Percentiles rank a stretch among this genome's conserved stretches.
Evolutionary conservation across 1,284 basidiomycete species (phyloP).

Genomic region (Irpex rosettiformis): DNA sequence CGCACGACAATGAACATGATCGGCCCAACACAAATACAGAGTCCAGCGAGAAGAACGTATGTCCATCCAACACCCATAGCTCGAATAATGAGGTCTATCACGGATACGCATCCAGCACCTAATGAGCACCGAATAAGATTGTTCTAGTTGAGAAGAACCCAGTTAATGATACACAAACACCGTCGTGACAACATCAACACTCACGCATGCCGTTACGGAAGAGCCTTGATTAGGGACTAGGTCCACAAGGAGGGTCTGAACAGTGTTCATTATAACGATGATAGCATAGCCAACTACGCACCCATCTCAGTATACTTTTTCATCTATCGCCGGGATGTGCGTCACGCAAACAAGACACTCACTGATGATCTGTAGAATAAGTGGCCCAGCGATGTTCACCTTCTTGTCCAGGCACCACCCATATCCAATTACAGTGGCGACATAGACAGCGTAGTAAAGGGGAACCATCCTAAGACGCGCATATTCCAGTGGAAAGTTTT

Average conservation of each 20-base stretch:
- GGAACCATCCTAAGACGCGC: slow-evolving; percentile 47
- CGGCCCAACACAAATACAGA: slow-evolving; percentile 37
- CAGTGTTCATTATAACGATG: slow-evolving; percentile 41
- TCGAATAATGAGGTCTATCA: slow-evolving; percentile 44
- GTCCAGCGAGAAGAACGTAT: slow-evolving; percentile 41
- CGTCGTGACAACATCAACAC: slow-evolving; percentile 19
- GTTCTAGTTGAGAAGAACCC: slow-evolving; percentile 36
- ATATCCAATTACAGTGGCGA: slow-evolving; percentile 47
- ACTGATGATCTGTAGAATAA: slow-evolving; percentile 57
- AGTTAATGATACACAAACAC: not conserved
- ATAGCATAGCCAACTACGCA: slow-evolving; percentile 51
- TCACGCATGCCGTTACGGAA: slow-evolving; percentile 61
- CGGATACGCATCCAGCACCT: slow-evolving; percentile 45
- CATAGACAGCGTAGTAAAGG: slow-evolving; percentile 37
- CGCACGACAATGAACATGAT: slow-evolving; percentile 33
- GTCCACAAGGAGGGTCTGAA: slow-evolving; percentile 61
- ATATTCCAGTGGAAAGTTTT: slow-evolving; percentile 54
- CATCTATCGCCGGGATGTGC: not conserved
- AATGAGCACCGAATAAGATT: slow-evolving; percentile 55
- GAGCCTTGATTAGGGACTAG: slow-evolving; percentile 56
- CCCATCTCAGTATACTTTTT: not conserved
- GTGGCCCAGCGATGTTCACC: slow-evolving; percentile 43
- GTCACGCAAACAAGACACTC: too few relatives aligned
- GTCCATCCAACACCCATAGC: slow-evolving; percentile 47
- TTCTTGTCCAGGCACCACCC: slow-evolving; percentile 58